phyloP scores from a whole-genome alignment of 768 basidiomycete species.

The Amanita phalloides region DNA sequence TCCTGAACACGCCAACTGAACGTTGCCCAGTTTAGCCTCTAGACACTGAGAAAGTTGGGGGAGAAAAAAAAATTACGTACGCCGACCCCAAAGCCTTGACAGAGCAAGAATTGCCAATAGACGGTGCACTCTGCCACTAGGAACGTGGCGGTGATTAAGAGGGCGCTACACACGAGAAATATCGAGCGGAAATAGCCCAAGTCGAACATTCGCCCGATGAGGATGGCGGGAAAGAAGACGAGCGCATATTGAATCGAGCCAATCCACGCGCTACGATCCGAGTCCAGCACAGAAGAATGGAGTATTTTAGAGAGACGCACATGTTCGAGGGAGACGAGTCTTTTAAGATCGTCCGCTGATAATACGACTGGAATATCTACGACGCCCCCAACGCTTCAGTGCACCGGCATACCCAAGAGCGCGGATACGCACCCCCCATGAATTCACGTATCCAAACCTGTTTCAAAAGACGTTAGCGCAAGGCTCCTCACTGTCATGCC shows the following conservation, averaged over 20 bases:
- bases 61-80: constrained; percentile 21
- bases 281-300: not conserved
- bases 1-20: constrained; percentile 38
- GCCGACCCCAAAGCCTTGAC: constrained; percentile 60
- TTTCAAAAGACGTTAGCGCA: constrained; percentile 4
- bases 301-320: constrained; percentile 21
- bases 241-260: constrained; percentile 69
- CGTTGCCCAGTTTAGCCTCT: not conserved
- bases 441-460: constrained; percentile 61
- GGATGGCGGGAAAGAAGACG: constrained; percentile 48
- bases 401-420: not conserved
- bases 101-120: constrained; percentile 74
- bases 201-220: constrained; percentile 65
- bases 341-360: constrained; percentile 40
- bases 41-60: too few species aligned
- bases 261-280: constrained; percentile 55
- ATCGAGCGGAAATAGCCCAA: constrained; percentile 53
- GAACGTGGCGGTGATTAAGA: constrained; percentile 47
- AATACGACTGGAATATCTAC: constrained; percentile 68
- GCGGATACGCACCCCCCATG: constrained; percentile 52
- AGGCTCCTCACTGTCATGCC: not conserved
- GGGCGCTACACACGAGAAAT: constrained; percentile 31
- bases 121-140: constrained; percentile 59
- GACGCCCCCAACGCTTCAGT: not conserved
- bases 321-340: constrained; percentile 50